A percentile compares a stretch with the other conserved stretches of the same genome.
Conservation (phyloP, 345 rosid genomes). For the Eucalyptus globulus region DNA sequence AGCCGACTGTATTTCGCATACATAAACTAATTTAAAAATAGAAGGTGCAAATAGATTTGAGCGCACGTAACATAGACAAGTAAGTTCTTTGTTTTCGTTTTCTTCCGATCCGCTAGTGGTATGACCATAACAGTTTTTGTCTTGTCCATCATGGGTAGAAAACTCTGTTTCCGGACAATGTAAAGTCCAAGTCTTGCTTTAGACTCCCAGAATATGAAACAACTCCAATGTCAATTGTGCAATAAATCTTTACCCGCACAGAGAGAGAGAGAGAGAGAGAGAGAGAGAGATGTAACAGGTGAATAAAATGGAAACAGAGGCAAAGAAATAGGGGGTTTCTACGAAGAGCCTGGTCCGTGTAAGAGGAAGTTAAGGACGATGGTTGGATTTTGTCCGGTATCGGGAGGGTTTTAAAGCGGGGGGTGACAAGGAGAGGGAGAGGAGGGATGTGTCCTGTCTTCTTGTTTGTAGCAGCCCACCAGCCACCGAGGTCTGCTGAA, state of each 20-base stretch:
- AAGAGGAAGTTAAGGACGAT: constrained; percentile 5
- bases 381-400: neutral
- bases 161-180: neutral
- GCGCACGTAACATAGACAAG: neutral
- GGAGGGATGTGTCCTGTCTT: neutral
- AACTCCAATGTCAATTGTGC: neutral
- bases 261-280: no score
- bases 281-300: neutral
- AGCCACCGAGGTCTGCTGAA: neutral
- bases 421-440: no score
- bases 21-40: neutral
- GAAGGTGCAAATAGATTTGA: neutral
- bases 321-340: neutral
- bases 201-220: neutral
- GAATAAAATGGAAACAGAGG: neutral
- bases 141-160: neutral
- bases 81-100: neutral
- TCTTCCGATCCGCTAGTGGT: neutral
- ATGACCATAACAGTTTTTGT: neutral
- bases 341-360: constrained; percentile 6
- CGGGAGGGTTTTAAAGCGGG: neutral
- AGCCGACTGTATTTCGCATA: neutral
- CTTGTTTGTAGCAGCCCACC: neutral
- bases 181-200: neutral
- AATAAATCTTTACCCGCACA: neutral